Percentiles rank a stretch among this genome's conserved stretches.
These are phyloP conservation scores for Peziza echinospora DNA, from an alignment of 495 filamentous ascomycete genomes.

Conservation along the genomic window DNA sequence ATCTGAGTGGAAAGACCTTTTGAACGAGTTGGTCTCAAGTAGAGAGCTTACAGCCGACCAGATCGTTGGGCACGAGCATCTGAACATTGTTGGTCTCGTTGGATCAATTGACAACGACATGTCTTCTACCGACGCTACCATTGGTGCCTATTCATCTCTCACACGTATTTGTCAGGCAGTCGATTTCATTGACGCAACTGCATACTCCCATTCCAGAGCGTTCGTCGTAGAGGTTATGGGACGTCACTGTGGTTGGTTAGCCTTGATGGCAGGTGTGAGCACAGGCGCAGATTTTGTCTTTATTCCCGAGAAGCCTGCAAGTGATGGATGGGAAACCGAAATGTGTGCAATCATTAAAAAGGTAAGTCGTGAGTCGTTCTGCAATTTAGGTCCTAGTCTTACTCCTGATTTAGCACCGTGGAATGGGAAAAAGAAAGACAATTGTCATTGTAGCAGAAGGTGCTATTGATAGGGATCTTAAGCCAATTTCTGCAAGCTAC, in stretches of 20 bases:
- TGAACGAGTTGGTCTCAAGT: slow-evolving; percentile 56
- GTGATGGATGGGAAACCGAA: slow-evolving; percentile 66
- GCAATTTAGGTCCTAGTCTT: slow-evolving; percentile 12
- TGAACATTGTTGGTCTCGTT: slow-evolving; percentile 92
- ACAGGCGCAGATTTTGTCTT: slow-evolving; percentile 95
- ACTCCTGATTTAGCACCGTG: slow-evolving; percentile 45
- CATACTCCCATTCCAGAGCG: slow-evolving; percentile 85
- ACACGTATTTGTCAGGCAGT: slow-evolving; percentile 81
- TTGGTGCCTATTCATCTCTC: slow-evolving; percentile 88
- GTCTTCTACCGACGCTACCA: slow-evolving; percentile 89
- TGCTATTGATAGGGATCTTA: slow-evolving; percentile 65
- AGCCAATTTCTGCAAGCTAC: slow-evolving; percentile 54
- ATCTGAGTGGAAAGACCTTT: slow-evolving; percentile 66
- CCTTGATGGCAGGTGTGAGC: slow-evolving; percentile 86
- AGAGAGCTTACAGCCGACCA: slow-evolving; percentile 48
- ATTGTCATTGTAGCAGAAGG: slow-evolving; percentile 97
- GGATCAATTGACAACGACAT: slow-evolving; percentile 98
- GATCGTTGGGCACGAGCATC: slow-evolving; percentile 44
- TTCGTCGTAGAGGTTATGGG: slow-evolving; percentile 99
- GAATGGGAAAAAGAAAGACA: slow-evolving; percentile 82
- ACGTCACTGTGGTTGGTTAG: slow-evolving; percentile 95
- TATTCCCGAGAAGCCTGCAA: slow-evolving; percentile 84
- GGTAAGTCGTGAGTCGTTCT: slow-evolving; percentile 25
- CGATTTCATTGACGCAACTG: slow-evolving; percentile 92
- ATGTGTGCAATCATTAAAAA: slow-evolving; percentile 68